Evolutionary conservation across 345 rosid species (phyloP).

Genomic region (Rhodamnia rubescens): DNA sequence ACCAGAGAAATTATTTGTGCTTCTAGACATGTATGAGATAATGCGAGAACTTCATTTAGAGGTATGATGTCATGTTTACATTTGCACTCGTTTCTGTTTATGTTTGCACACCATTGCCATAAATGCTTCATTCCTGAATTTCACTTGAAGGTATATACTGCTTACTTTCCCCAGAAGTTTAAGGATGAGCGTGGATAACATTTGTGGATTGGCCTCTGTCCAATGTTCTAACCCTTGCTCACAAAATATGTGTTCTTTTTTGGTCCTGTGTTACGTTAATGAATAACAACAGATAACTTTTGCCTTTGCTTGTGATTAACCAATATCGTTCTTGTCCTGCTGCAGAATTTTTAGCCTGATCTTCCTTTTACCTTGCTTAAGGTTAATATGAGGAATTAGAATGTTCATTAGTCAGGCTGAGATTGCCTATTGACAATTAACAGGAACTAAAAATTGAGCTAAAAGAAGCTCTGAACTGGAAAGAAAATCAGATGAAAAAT

Average conservation of each 20-base stretch:
- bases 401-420: neutral
- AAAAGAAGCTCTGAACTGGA: neutral
- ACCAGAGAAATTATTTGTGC: slow-evolving; percentile 95
- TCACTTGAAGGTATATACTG: neutral
- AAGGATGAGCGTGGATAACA: neutral
- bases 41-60: slow-evolving; percentile 94
- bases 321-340: neutral
- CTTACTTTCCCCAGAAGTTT: neutral
- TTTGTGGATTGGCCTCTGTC: neutral
- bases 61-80: slow-evolving; percentile 33
- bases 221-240: neutral
- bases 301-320: neutral
- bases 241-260: neutral
- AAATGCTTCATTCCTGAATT: neutral
- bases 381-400: neutral
- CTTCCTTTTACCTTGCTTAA: neutral
- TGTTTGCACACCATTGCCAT: neutral
- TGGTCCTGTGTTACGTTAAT: neutral
- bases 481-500: neutral
- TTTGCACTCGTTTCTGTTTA: neutral
- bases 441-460: neutral
- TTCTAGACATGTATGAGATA: slow-evolving; percentile 96
- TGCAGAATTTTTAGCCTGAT: neutral
- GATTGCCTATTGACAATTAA: neutral
- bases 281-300: neutral